Conservation (phyloP, 495 filamentous ascomycete genomes). For the Penicillium paradoxum region DNA sequence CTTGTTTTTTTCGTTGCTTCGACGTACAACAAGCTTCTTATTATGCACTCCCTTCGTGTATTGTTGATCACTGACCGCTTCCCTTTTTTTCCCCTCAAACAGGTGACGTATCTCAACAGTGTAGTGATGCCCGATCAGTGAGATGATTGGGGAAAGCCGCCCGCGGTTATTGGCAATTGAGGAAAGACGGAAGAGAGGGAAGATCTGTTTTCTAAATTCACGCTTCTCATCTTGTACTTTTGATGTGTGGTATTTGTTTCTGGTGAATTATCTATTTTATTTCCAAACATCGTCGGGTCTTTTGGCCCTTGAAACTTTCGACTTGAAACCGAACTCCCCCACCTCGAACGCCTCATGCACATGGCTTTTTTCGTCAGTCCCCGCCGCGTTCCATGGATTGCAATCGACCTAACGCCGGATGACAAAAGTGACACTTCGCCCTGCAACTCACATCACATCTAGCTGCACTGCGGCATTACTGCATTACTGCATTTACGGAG, state of each 20-base stretch:
- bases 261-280: background rate
- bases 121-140: slow-evolving; percentile 59
- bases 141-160: slow-evolving; percentile 1
- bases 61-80: slow-evolving; percentile 27
- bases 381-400: slow-evolving; percentile 1
- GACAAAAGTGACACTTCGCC: background rate
- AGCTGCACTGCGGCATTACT: background rate
- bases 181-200: background rate
- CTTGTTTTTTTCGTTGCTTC: background rate
- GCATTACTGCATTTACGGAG: background rate
- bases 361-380: slow-evolving; percentile 7
- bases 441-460: slow-evolving; percentile 1
- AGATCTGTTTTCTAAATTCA: background rate
- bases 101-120: slow-evolving; percentile 60
- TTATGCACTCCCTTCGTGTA: background rate
- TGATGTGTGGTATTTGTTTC: too few species aligned
- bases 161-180: slow-evolving; percentile 2
- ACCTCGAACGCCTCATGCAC: slow-evolving; percentile 8
- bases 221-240: background rate
- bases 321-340: slow-evolving; percentile 7
- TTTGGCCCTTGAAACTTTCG: slow-evolving; percentile 1
- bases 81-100: slow-evolving; percentile 15
- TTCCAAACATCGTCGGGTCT: background rate
- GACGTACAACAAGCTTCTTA: background rate
- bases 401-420: background rate